These are phyloP conservation scores for Coleophoma cylindrospora DNA, from an alignment of 2,329 filamentous ascomycete genomes.

Conservation along the genomic window DNA sequence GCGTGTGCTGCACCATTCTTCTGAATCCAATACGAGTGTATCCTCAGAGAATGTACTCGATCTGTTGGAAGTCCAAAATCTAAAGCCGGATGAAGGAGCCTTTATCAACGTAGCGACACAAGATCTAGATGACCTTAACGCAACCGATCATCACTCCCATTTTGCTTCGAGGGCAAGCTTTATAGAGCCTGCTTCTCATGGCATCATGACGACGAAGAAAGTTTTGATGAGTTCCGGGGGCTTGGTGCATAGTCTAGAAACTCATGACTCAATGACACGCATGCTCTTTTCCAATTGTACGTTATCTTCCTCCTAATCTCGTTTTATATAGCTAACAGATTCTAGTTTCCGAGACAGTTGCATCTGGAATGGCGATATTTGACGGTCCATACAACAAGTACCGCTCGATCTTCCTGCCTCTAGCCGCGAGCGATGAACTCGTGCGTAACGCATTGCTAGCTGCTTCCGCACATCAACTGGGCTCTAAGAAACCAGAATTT, in stretches of 20 bases:
- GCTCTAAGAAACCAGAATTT: neutral
- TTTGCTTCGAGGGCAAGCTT: no score
- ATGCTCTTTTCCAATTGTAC: constrained; percentile 1
- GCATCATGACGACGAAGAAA: neutral
- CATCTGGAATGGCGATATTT: neutral
- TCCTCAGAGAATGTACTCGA: no score
- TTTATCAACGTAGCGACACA: no score
- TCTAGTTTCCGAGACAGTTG: neutral
- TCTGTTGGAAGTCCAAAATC: no score
- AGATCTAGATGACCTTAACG: no score
- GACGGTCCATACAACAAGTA: neutral
- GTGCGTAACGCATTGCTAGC: neutral
- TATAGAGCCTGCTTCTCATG: no score
- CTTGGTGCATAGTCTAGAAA: neutral
- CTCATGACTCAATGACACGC: neutral
- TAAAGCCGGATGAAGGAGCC: no score
- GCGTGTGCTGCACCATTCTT: no score
- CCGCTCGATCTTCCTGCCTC: neutral
- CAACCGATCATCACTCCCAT: no score
- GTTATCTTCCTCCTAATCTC: neutral
- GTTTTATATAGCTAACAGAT: no score
- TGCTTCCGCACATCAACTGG: constrained; percentile 1
- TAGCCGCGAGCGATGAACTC: neutral
- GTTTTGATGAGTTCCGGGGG: neutral
- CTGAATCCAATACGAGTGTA: no score